Conservation (phyloP, 2,329 filamentous ascomycete species). For the Ramularia endophylla region DNA sequence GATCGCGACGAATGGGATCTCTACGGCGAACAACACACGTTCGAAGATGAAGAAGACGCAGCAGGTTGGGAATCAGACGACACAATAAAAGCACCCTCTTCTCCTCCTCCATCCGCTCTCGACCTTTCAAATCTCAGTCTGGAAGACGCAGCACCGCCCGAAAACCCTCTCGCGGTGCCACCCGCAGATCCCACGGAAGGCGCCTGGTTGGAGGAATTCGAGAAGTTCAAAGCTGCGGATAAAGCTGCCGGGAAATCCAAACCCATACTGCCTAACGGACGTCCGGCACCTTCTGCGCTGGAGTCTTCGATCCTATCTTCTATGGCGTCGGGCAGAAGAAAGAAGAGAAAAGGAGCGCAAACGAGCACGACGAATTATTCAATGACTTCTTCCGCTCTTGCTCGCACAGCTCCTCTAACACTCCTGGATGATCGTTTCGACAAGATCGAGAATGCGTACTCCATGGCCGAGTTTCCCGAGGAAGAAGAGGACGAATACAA, state of each 20-base stretch:
- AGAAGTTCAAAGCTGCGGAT: constrained; percentile 67
- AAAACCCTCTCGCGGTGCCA: constrained; percentile 29
- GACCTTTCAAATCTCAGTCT: constrained; percentile 30
- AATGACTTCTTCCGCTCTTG: constrained; percentile 83
- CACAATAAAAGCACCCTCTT: constrained; percentile 62
- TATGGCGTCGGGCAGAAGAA: constrained; percentile 71
- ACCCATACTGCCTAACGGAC: constrained; percentile 18
- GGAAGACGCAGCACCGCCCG: constrained; percentile 33
- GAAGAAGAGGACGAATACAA: constrained; percentile 26
- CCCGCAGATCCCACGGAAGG: constrained; percentile 49
- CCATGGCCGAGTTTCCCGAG: constrained; percentile 35
- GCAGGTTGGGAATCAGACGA: constrained; percentile 93
- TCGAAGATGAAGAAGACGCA: constrained; percentile 48
- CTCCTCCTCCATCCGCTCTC: constrained; percentile 16
- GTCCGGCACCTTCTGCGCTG: constrained; percentile 52
- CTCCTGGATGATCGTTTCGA: constrained; percentile 89
- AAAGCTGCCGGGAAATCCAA: constrained; percentile 39
- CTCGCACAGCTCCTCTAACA: constrained; percentile 79
- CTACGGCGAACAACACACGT: constrained; percentile 29
- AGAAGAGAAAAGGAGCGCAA: constrained; percentile 93
- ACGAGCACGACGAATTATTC: constrained; percentile 83
- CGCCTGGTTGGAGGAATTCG: constrained; percentile 88
- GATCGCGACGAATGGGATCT: constrained; percentile 74
- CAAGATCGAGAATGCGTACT: constrained; percentile 75
- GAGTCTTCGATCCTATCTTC: constrained; percentile 65